These are phyloP conservation scores for Vigna hirtella DNA, from an alignment of 306 rosid genomes.

Conservation along the genomic window DNA sequence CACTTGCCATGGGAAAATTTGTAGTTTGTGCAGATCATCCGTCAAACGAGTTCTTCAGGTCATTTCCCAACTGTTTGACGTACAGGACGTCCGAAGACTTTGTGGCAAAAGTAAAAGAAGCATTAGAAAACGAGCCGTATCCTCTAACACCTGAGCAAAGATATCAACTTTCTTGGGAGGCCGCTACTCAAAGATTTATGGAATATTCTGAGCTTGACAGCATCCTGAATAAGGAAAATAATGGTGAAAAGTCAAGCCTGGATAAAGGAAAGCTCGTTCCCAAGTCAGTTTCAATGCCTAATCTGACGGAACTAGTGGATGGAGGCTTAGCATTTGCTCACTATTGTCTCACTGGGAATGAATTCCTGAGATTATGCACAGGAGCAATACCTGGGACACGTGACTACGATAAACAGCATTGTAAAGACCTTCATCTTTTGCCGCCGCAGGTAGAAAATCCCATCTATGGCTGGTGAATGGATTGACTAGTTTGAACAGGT, in stretches of 20 bases:
- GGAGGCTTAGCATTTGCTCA: conserved; percentile 98
- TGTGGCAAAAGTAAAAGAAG: conserved; percentile 87
- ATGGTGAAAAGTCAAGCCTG: conserved; percentile 43
- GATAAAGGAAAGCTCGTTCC: conserved; percentile 45
- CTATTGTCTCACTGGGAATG: conserved; percentile 88
- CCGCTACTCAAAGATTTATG: conserved; percentile 94
- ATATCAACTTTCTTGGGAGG: conserved; percentile 95
- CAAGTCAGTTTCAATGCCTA: conserved; percentile 68
- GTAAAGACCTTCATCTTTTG: conserved; percentile 81
- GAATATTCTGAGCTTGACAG: conserved; percentile 83
- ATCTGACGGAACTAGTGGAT: conserved; percentile 67
- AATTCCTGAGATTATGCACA: conserved; percentile 79
- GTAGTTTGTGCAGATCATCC: conserved; percentile 97
- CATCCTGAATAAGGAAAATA: conserved; percentile 55
- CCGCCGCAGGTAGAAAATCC: conserved; percentile 94
- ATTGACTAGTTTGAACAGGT: conserved; percentile 13
- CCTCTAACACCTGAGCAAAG: conserved; percentile 93
- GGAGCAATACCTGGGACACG: conserved; percentile 97
- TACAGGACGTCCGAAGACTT: conserved; percentile 89
- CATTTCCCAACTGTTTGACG: conserved; percentile 92
- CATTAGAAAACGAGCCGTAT: conserved; percentile 79
- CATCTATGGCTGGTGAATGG: conserved; percentile 84
- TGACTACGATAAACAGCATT: conserved; percentile 83
- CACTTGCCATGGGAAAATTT: conserved; percentile 99
- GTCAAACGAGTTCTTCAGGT: conserved; percentile 86